Base-by-base conservation (phyloP, 495 filamentous ascomycete genomes). In the Daldinia decipiens region DNA sequence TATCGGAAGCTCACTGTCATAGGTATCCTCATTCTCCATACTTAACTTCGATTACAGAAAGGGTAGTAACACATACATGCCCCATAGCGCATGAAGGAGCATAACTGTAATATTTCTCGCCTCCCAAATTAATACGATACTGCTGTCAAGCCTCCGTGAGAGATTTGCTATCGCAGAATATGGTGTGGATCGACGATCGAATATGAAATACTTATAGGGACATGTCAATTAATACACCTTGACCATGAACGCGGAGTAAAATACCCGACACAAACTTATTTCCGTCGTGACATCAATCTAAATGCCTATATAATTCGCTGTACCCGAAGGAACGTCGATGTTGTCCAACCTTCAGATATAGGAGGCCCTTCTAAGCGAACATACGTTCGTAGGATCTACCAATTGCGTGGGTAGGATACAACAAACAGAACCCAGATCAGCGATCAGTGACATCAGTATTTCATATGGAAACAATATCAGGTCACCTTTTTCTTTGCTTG, bases 381-480 rank as follows among this genome's bases (percentile, higher is more conserved):
- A 51, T 9, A 7, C 52, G 21, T 54, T 24, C 51, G 40, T 32
- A 52, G n/a, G 39, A 38, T 40, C 40, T 24, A 24, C 57, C 57
- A 54, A 26, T 51, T 34, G 39, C 39, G n/a, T 50, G 50, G 29
- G 7, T 32, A 13, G 45, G 32, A 32, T 63, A 57, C 9, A 58
- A 11, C 57, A 40, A 40, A 53, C 15, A 63, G 34, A 53, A 62
- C 29, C 40, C 34, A 21, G 40, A 59, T 62, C 27, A 45, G 21
- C 54, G n/a, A 39, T 24, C 5, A 54, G 29, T 71, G 63, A 71
- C 58, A 61, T 71, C 62, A 71, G 17, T 51, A 56, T 58, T 67
- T 17, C 19, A n/a, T 8, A 5, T 51, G 7, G 5, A 62, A 29
- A 17, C 39, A 55, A 40, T 12, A 32, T 27, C 38, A 47, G 27